These are phyloP conservation scores for Venturia nashicola DNA, from an alignment of 2,329 filamentous ascomycete genomes.

Conservation along the genomic window DNA sequence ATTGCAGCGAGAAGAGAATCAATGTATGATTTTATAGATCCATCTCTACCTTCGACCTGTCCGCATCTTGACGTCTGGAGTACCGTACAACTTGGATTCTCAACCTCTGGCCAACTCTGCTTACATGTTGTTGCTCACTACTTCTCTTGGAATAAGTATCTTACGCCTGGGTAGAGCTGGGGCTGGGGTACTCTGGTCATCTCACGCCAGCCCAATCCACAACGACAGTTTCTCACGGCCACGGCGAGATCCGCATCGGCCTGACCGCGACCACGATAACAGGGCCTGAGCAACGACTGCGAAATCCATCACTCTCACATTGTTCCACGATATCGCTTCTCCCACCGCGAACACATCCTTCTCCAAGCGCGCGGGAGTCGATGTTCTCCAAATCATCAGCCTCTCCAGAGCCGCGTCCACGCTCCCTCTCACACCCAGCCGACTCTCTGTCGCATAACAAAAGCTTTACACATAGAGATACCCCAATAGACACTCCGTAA, in stretches of 20 bases:
- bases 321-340: background rate
- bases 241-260: background rate
- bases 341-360: background rate
- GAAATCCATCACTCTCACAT: background rate
- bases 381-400: conserved; percentile 1
- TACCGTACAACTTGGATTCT: background rate
- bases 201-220: background rate
- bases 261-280: background rate
- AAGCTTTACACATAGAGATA: background rate
- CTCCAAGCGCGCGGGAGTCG: background rate
- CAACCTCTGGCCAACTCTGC: background rate
- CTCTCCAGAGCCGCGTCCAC: background rate
- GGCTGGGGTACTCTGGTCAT: background rate
- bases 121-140: background rate
- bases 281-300: background rate
- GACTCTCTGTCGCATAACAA: background rate
- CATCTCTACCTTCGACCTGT: background rate
- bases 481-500: background rate
- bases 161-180: background rate
- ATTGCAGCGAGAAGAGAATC: too few species aligned
- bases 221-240: background rate
- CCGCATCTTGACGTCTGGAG: background rate
- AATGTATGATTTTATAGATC: too few species aligned
- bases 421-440: background rate
- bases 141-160: background rate